phyloP scores from a whole-genome alignment of 148 eudicot species.

The Rhododendron simsii region DNA sequence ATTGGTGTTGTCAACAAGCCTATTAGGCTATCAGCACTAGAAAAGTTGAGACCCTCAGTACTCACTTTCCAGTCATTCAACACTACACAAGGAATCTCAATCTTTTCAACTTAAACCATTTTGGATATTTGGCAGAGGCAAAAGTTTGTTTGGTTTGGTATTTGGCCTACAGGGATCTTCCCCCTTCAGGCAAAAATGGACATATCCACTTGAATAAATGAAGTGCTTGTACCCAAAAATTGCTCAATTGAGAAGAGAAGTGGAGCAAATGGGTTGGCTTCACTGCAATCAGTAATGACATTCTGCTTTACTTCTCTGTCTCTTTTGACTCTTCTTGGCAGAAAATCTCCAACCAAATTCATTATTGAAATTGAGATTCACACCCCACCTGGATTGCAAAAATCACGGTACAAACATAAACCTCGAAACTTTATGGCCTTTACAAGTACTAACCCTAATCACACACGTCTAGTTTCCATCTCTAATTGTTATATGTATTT shows the following conservation, averaged over 20 bases:
- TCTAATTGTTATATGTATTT: too few relatives aligned
- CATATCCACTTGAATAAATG: not conserved
- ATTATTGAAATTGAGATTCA: not conserved
- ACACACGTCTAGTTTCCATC: too few relatives aligned
- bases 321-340: not conserved
- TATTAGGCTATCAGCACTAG: not conserved
- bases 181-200: not conserved
- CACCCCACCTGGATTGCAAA: too few relatives aligned
- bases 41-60: not conserved
- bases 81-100: not conserved
- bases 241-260: not conserved
- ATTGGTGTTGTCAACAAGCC: not conserved
- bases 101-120: not conserved
- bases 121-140: not conserved
- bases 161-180: not conserved
- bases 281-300: not conserved
- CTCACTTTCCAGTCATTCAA: constrained; percentile 9
- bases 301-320: not conserved
- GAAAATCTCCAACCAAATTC: not conserved
- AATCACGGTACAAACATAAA: too few relatives aligned
- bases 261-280: constrained; percentile 2
- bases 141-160: not conserved
- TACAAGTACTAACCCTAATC: too few relatives aligned
- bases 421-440: too few relatives aligned
- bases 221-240: not conserved